These are phyloP conservation scores for Paraphaeosphaeria minitans DNA, from an alignment of 2,329 filamentous ascomycete species.

Conservation along the genomic window DNA sequence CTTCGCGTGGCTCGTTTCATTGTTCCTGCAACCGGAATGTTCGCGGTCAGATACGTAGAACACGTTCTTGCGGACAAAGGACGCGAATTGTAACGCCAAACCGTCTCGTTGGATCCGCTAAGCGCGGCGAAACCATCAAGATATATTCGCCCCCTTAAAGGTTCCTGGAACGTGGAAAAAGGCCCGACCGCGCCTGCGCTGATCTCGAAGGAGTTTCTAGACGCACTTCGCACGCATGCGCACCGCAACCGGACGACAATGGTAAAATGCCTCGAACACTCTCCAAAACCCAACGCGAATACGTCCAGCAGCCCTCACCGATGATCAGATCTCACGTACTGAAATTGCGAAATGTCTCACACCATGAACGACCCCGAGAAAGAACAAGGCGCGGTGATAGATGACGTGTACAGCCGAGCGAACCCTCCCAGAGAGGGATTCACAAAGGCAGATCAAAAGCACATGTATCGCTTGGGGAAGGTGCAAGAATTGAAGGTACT, in stretches of 20 bases:
- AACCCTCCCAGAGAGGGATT: slow-evolving; percentile 22
- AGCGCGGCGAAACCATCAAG: not conserved
- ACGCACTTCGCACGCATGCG: not conserved
- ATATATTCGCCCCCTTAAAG: not conserved
- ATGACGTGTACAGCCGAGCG: slow-evolving; percentile 2
- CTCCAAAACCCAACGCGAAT: not conserved
- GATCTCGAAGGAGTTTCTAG: not conserved
- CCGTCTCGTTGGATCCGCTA: not conserved
- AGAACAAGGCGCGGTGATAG: not conserved
- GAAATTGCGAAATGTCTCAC: not conserved
- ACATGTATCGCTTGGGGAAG: slow-evolving; percentile 45
- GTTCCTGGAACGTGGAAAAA: not conserved
- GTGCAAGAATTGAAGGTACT: slow-evolving; percentile 35
- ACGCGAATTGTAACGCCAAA: not conserved
- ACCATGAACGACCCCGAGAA: not conserved
- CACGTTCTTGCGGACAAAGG: not conserved
- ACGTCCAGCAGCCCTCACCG: not conserved
- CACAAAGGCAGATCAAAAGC: slow-evolving; percentile 34
- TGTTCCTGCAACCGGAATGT: not conserved
- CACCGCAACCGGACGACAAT: not conserved
- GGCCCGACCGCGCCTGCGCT: not conserved
- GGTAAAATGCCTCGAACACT: not conserved
- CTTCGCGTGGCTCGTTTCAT: not conserved
- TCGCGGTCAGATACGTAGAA: not conserved
- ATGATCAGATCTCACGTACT: not conserved